phyloP scores from a whole-genome alignment of 2,329 filamentous ascomycete genomes.

The Apiospora rasikravindrae region DNA sequence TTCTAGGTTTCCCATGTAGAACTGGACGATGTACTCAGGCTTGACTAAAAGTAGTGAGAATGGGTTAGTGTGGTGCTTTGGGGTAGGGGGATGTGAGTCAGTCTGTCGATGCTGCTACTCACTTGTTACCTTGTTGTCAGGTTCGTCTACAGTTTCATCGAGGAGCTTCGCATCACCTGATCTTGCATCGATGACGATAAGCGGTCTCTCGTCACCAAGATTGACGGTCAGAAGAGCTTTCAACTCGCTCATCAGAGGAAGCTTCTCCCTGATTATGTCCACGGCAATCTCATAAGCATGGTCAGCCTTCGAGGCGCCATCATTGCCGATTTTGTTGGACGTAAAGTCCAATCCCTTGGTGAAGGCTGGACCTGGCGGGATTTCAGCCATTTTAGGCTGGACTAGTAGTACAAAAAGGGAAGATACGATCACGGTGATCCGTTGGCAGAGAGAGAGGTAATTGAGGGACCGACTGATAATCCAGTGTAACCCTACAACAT shows the following conservation, averaged over 20 bases:
- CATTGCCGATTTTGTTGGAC: not conserved
- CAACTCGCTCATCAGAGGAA: not conserved
- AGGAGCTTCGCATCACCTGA: not conserved
- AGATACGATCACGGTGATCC: not conserved
- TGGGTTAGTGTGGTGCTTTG: not conserved
- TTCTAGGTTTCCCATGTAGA: conserved; percentile 31
- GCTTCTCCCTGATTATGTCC: not conserved
- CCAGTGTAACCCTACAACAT: too few relatives aligned
- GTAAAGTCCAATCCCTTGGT: not conserved
- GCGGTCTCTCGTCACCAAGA: not conserved
- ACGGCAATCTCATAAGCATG: not conserved
- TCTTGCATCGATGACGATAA: not conserved
- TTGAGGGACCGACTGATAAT: not conserved
- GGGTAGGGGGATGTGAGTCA: not conserved
- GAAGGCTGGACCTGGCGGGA: not conserved
- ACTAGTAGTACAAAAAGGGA: not conserved
- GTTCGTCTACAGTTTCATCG: not conserved
- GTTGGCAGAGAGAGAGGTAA: not conserved
- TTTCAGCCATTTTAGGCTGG: not conserved
- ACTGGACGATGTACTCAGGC: conserved; percentile 27
- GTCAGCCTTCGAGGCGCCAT: not conserved
- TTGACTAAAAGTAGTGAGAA: not conserved
- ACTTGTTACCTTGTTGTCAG: not conserved
- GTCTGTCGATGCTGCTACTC: not conserved
- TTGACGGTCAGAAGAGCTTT: not conserved